Conservation (phyloP, 108 stramenopile genomes). For the Schizochytrium sp. region DNA sequence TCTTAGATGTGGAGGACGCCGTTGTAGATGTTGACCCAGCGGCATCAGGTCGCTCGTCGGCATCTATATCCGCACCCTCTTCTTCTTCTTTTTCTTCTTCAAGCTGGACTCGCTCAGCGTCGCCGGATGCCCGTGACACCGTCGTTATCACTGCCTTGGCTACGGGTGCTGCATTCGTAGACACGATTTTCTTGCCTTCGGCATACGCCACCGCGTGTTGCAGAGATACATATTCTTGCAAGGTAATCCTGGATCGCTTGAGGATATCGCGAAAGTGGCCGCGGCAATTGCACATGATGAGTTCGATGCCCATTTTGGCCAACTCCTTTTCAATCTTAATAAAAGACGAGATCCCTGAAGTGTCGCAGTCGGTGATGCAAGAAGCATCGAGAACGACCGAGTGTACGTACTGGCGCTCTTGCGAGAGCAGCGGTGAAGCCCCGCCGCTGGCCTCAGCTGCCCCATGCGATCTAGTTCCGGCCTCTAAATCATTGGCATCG, state of each 20-base stretch:
- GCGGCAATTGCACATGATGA: background rate
- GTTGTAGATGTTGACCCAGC: too few relatives aligned
- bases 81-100: background rate
- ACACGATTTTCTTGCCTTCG: background rate
- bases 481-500: too few relatives aligned
- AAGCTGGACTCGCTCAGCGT: too few relatives aligned
- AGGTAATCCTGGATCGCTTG: background rate
- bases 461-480: too few relatives aligned
- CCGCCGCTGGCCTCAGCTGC: too few relatives aligned
- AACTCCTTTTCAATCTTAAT: background rate
- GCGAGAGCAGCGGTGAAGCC: too few relatives aligned
- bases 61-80: background rate
- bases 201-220: background rate
- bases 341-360: background rate
- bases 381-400: slow-evolving; percentile 6
- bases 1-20: too few relatives aligned
- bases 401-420: background rate
- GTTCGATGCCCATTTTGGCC: background rate
- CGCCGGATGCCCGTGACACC: too few relatives aligned
- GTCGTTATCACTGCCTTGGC: background rate
- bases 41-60: background rate
- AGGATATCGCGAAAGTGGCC: background rate
- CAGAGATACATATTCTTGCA: background rate
- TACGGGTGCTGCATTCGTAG: background rate
- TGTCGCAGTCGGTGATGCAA: background rate